Evolutionary conservation across 805 yeast species (phyloP).

Genomic region (Lipomyces chichibuensis): DNA sequence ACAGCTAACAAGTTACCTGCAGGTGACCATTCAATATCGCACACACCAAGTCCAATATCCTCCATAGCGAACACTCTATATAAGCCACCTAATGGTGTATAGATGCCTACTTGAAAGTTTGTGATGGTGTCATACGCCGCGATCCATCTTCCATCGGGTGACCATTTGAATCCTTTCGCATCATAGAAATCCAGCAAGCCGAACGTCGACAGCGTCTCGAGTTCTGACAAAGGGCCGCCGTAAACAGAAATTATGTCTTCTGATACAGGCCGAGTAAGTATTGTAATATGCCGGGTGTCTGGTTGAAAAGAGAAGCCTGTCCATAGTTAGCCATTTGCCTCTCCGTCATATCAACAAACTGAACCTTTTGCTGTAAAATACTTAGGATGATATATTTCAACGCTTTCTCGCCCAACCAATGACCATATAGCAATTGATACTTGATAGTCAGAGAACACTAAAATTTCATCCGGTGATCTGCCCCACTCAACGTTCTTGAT

Average conservation of each 20-base stretch:
- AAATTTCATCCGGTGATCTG: conserved; percentile 29
- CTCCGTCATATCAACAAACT: neutral
- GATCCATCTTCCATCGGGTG: conserved; percentile 35
- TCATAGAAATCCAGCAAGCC: conserved; percentile 18
- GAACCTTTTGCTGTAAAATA: conserved; percentile 10
- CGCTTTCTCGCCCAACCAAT: conserved; percentile 15
- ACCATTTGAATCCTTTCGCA: conserved; percentile 29
- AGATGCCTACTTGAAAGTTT: conserved; percentile 26
- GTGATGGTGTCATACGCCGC: conserved; percentile 28
- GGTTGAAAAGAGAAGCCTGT: conserved; percentile 31
- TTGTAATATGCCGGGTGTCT: conserved; percentile 23
- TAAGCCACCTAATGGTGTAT: conserved; percentile 26
- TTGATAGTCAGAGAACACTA: conserved; percentile 32
- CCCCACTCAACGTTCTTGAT: conserved; percentile 29
- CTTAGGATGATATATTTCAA: conserved; percentile 27
- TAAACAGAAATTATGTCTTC: conserved; percentile 28
- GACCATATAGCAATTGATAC: conserved; percentile 33
- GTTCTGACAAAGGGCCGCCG: conserved; percentile 17
- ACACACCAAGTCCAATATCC: conserved; percentile 24
- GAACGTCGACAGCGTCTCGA: conserved; percentile 9
- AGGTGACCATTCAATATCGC: conserved; percentile 33
- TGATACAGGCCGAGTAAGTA: conserved; percentile 30
- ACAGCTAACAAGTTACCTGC: conserved; percentile 25
- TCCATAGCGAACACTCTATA: conserved; percentile 20
- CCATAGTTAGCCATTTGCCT: neutral